Conservation (phyloP, 441 rosid species). For the Euphorbia schlechtendalii region DNA sequence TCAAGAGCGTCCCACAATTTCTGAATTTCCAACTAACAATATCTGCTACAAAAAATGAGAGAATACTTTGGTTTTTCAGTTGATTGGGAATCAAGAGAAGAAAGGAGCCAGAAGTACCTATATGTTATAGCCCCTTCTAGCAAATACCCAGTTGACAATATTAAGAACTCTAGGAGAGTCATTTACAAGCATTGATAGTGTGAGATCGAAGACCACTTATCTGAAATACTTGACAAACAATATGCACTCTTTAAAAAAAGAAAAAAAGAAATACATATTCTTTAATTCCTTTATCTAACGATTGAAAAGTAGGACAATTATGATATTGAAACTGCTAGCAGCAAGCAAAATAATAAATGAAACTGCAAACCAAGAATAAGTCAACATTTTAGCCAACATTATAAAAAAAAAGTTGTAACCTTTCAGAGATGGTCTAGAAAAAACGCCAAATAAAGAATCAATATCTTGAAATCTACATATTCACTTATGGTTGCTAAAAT, state of each 20-base stretch:
- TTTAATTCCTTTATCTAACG: too few species aligned
- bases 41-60: conserved; percentile 40
- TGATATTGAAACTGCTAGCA: neutral
- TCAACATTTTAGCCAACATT: neutral
- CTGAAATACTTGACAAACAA: conserved; percentile 36
- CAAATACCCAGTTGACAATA: conserved; percentile 69
- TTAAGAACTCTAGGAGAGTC: conserved; percentile 84
- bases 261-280: too few species aligned
- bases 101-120: conserved; percentile 47
- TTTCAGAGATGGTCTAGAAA: neutral
- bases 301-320: neutral
- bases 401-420: neutral
- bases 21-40: conserved; percentile 87
- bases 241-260: neutral
- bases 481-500: conserved; percentile 30
- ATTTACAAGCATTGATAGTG: conserved; percentile 77
- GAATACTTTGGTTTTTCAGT: neutral
- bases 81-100: conserved; percentile 8
- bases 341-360: neutral
- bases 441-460: neutral
- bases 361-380: neutral
- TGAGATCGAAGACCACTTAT: conserved; percentile 73
- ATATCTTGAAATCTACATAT: conserved; percentile 35
- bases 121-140: conserved; percentile 85
- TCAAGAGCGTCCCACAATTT: conserved; percentile 70